Evolutionary conservation across 495 filamentous ascomycete species (phyloP), one percentile per base, ranked within the genome.

Genomic region (Xylaria flabelliformis): DNA sequence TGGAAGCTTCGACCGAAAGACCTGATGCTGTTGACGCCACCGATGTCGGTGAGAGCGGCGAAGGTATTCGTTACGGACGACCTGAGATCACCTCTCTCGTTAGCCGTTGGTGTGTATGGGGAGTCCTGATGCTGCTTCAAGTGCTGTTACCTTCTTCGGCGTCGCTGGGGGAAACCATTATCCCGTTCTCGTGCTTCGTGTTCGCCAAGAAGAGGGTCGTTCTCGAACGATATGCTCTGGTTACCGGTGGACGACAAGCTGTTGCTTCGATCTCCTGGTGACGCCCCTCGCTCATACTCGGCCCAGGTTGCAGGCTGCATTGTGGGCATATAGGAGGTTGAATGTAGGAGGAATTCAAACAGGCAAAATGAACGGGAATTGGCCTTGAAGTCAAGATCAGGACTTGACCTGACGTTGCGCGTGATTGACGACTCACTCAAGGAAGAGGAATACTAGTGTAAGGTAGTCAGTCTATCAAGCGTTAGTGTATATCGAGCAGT

Each of bases 1-100:
- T 94, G 93, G 94, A 95, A 98, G 74, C 93, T 97, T 58, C 93
- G 89, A 61, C 96, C 92, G 79, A 99, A 99, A 76, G 95, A 97
- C 74, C 97, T 91, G 75, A 98, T 90, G 78, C 92, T 96, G 80
- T 99, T 99, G 63, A 93, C 91, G 39, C 96, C 96, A 51, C 96
- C 96, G 15, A 91, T 92, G 65, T 97, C 90, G 72, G 92, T 86
- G 32, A 98, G 73, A 55, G 87, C 84, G 55, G 87, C 82, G 46
- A 95, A 80, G 46, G 91, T 89, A 77, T 92, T 85, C 53, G 93
- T 93, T 74, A 96, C 85, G 21, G 95, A 97, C 4, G 92, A 92
- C 76, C 89, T 90, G 72, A 7, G 21, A 29, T 29, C 41, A 51
- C 3, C 53, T 51, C 67, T 51, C 15, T 72, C 19, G 72, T 78